Evolutionary conservation across 176 grass and related monocot genomes (phyloP), one percentile per base, ranked within the genome.

Genomic region (Bothriochloa decipiens): DNA sequence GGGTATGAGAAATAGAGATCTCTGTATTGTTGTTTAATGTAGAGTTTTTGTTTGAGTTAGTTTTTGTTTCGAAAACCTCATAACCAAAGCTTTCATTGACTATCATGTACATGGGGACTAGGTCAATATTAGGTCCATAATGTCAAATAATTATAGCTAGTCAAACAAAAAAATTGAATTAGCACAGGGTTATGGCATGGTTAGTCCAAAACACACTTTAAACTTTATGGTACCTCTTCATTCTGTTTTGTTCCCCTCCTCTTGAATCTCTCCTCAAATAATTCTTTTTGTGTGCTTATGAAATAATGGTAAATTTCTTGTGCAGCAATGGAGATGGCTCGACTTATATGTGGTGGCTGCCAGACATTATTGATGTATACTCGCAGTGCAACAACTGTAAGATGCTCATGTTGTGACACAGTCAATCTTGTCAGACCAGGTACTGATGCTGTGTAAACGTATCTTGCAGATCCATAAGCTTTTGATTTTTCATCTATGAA

Each of bases 351-450:
- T 50, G 86, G 81, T 43, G 88, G 94, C 35, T 97, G 94, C 77
- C 83, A 82, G 83, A 91, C 90, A 40, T 86, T 90, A 28, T 87
- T 94, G 79, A 91, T 97, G 92, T 97, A 94, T 88, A 81, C 72
- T 85, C 86, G 65, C 81, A 89, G 85, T 58, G 90, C 94, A 2
- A 91, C 90, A 16, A 94, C 72, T 61, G 92, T 97, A 63, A 87
- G 90, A 87, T 97, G 94, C 84, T 88, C 92, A 67, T 97, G 92
- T 74, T 97, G 94, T 78, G 88, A 89, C 40, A 94, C 88, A 83
- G 89, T 97, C 42, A 97, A 90, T 92, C 86, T 89, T 70, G 81
- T 88, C 76, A 94, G 83, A 43, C 87, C 86, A 92, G 94, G 94
- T 94, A 90, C 32, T 89, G 25, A 29, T 79, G 17, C 52, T 70